These are phyloP conservation scores for Apostasia shenzhenica DNA, from an alignment of 106 monocot species.

Conservation along the genomic window DNA sequence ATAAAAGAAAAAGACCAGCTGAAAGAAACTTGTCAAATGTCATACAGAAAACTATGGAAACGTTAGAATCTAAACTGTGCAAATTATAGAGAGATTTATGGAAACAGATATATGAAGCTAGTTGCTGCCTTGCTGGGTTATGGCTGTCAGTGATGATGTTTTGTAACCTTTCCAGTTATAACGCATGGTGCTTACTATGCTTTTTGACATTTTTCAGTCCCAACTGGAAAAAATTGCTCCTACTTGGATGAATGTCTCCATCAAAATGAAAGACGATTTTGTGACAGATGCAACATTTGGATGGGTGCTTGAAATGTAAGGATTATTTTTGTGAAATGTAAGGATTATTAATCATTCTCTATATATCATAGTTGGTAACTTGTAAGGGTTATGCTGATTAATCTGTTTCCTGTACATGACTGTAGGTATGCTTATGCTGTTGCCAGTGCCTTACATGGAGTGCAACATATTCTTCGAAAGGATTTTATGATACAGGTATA, in stretches of 20 bases:
- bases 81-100: too few species aligned
- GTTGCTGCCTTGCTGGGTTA: too few species aligned
- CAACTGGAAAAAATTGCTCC: slow-evolving; percentile 89
- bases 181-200: background rate
- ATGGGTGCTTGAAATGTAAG: slow-evolving; percentile 97
- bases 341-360: background rate
- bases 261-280: slow-evolving; percentile 84
- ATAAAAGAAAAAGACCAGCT: too few species aligned
- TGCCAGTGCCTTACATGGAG: slow-evolving; percentile 90
- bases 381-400: background rate
- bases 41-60: too few species aligned
- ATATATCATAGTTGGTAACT: background rate
- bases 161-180: background rate
- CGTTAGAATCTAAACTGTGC: too few species aligned
- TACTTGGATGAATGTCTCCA: slow-evolving; percentile 94
- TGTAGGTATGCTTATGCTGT: slow-evolving; percentile 88
- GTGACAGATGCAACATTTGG: slow-evolving; percentile 96
- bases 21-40: too few species aligned
- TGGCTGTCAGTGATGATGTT: too few species aligned
- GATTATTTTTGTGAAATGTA: background rate
- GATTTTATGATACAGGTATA: slow-evolving; percentile 97
- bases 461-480: slow-evolving; percentile 81
- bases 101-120: too few species aligned
- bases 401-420: background rate
- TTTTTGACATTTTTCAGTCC: slow-evolving; percentile 30